Percentiles rank a stretch among this genome's conserved stretches.
Evolutionary conservation across 306 rosid species (phyloP).

Genomic region (Quercus gilva): DNA sequence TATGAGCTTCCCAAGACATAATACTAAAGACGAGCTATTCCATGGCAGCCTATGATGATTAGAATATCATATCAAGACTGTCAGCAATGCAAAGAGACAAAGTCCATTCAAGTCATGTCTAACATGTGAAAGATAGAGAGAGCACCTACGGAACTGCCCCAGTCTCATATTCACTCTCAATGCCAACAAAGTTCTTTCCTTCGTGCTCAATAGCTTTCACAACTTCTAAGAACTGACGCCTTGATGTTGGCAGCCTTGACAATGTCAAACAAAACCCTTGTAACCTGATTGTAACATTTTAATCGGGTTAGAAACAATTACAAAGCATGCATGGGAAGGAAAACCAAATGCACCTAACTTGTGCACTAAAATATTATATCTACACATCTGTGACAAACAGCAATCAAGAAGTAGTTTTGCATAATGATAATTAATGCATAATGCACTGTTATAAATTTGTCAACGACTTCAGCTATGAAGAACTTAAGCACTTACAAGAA

Average conservation of each 20-base stretch:
- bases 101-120: too few relatives aligned
- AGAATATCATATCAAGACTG: too few relatives aligned
- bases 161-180: background rate
- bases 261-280: constrained; percentile 27
- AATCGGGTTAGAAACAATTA: background rate
- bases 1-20: too few relatives aligned
- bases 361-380: background rate
- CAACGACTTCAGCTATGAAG: background rate
- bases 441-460: background rate
- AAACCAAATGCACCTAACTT: too few relatives aligned
- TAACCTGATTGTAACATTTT: constrained; percentile 3
- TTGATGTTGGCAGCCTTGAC: constrained; percentile 25
- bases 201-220: constrained; percentile 13
- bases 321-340: background rate
- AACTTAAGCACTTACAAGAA: background rate
- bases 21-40: too few relatives aligned
- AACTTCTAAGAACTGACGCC: constrained; percentile 16
- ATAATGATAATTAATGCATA: too few relatives aligned
- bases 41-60: too few relatives aligned
- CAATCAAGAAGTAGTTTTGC: too few relatives aligned
- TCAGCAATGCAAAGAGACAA: too few relatives aligned
- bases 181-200: background rate
- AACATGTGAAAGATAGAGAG: background rate
- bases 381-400: too few relatives aligned
- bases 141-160: background rate